phyloP scores from a whole-genome alignment of 805 yeast genomes.

The Pichia phayaonensis region DNA sequence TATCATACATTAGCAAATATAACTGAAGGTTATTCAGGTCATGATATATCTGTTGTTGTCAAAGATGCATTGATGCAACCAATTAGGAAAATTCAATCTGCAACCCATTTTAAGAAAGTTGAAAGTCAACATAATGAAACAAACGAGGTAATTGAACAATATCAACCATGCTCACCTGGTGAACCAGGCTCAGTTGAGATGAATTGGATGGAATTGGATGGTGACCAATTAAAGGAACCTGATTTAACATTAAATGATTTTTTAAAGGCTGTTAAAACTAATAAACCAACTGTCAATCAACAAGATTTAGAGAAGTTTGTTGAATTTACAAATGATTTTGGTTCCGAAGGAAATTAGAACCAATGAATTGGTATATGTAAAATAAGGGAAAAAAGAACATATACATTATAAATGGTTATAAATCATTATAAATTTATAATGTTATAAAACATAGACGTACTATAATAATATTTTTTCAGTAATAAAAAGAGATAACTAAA shows the following conservation, averaged over 20 bases:
- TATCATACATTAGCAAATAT: conserved; percentile 74
- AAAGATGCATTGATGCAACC: conserved; percentile 98
- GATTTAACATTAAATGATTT: conserved; percentile 85
- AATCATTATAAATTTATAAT: background rate
- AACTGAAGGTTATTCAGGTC: conserved; percentile 97
- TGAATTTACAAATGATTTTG: conserved; percentile 89
- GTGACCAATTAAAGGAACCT: conserved; percentile 88
- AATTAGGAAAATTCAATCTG: conserved; percentile 86
- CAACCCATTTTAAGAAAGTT: conserved; percentile 83
- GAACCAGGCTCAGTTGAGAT: conserved; percentile 76
- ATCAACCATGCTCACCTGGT: conserved; percentile 98
- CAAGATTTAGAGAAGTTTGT: conserved; percentile 75
- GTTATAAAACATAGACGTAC: background rate
- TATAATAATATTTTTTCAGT: background rate
- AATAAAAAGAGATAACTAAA: too few species aligned
- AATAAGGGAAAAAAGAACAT: background rate
- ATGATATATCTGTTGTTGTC: conserved; percentile 93
- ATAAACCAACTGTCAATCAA: conserved; percentile 91
- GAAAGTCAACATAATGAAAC: conserved; percentile 32
- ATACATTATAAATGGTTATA: background rate
- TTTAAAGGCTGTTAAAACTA: conserved; percentile 81
- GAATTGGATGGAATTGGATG: conserved; percentile 88
- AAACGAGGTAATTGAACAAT: conserved; percentile 34
- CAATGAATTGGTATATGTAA: background rate
- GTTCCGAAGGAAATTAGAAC: conserved; percentile 78